Conservation (phyloP, 352 stramenopile genomes). For the Pythium grandisporangium region DNA sequence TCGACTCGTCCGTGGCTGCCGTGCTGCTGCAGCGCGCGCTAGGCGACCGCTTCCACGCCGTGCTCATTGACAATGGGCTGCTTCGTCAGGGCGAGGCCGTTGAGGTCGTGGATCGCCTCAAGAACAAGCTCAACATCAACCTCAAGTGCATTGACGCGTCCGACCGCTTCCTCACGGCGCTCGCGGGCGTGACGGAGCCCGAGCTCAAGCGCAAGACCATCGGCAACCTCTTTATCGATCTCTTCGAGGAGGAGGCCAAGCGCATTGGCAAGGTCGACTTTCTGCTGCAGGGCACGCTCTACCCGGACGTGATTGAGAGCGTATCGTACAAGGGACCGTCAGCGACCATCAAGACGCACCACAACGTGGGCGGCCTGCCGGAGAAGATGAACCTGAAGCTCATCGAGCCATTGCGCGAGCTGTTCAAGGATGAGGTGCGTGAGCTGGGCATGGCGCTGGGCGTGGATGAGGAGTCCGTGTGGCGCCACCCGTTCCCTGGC, state of each 20-base stretch:
- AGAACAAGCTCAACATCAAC: conserved; percentile 93
- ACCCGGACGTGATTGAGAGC: conserved; percentile 99
- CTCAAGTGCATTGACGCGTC: conserved; percentile 95
- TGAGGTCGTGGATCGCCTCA: conserved; percentile 86
- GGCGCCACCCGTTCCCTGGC: conserved; percentile 98
- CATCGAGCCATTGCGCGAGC: conserved; percentile 97
- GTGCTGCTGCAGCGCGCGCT: conserved; percentile 97
- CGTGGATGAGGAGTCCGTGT: conserved; percentile 97
- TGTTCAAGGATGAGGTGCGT: conserved; percentile 99
- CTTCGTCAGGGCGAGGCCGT: conserved; percentile 94
- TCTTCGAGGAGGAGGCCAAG: conserved; percentile 93
- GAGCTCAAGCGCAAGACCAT: conserved; percentile 99
- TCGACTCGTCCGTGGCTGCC: conserved; percentile 98
- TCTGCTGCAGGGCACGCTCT: conserved; percentile 98
- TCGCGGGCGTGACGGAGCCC: conserved; percentile 94
- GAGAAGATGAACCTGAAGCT: conserved; percentile 98
- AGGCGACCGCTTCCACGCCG: conserved; percentile 97
- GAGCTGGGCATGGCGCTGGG: conserved; percentile 96
- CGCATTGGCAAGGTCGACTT: conserved; percentile 88
- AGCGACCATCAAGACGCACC: conserved; percentile 99
- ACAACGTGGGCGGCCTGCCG: conserved; percentile 98
- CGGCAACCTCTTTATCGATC: conserved; percentile 97
- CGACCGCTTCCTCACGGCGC: conserved; percentile 92
- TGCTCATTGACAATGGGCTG: conserved; percentile 99
- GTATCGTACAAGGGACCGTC: conserved; percentile 98